Evolutionary conservation across 2,329 filamentous ascomycete species (phyloP).

Genomic region (Diaporthe sp.): DNA sequence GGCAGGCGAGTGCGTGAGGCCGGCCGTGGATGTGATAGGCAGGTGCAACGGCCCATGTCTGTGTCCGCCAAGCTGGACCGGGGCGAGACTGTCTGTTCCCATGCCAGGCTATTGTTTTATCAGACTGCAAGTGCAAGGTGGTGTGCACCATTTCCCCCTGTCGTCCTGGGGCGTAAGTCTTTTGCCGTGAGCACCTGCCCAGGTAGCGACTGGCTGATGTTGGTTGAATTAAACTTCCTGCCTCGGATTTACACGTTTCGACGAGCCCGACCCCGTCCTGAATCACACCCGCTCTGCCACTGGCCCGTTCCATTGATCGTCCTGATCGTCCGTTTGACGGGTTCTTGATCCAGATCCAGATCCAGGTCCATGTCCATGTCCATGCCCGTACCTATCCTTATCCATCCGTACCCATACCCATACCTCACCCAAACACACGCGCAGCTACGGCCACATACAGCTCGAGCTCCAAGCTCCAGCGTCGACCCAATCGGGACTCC

Average conservation of each 20-base stretch:
- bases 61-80: conserved; percentile 2
- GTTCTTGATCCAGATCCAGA: conserved; percentile 16
- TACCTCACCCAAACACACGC: neutral
- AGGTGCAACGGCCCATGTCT: conserved; percentile 8
- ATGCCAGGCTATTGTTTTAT: conserved; percentile 22
- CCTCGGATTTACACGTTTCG: conserved; percentile 27
- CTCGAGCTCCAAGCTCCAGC: conserved; percentile 1
- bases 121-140: neutral
- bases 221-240: conserved; percentile 7
- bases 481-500: neutral
- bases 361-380: neutral
- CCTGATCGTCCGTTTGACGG: conserved; percentile 26
- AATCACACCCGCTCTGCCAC: conserved; percentile 11
- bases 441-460: neutral
- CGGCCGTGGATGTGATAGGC: conserved; percentile 11
- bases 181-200: neutral
- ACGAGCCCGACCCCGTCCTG: conserved; percentile 13
- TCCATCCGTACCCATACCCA: neutral
- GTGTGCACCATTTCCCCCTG: neutral
- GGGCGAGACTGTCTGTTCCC: neutral
- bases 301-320: conserved; percentile 11
- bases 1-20: neutral
- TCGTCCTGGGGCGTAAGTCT: neutral
- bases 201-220: conserved; percentile 9
- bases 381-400: too few relatives aligned